phyloP scores from a whole-genome alignment of 106 monocot genomes.

The Iris macrosiphon region DNA sequence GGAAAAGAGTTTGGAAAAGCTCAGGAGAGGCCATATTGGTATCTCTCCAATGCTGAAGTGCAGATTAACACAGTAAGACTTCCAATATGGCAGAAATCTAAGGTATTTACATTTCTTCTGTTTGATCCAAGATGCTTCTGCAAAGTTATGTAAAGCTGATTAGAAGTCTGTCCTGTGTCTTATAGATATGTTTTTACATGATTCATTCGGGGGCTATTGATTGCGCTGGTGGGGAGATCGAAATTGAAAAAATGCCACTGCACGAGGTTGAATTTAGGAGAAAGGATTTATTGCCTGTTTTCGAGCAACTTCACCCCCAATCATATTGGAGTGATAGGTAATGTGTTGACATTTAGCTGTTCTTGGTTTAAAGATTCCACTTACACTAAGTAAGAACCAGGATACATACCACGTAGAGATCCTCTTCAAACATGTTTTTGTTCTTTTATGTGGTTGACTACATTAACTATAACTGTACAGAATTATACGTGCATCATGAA shows the following conservation, averaged over 20 bases:
- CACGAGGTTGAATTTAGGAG: slow-evolving; percentile 66
- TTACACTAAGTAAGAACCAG: not conserved
- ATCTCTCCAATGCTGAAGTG: slow-evolving; percentile 92
- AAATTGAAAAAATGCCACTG: slow-evolving; percentile 64
- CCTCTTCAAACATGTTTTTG: too few relatives aligned
- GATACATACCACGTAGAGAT: too few relatives aligned
- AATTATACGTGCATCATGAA: too few relatives aligned
- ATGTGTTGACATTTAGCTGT: slow-evolving; percentile 3
- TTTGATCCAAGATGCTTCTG: not conserved
- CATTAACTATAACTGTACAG: too few relatives aligned
- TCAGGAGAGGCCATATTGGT: slow-evolving; percentile 55
- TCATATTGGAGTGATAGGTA: slow-evolving; percentile 57
- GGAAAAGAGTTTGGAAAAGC: slow-evolving; percentile 35
- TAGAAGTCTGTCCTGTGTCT: slow-evolving; percentile 5
- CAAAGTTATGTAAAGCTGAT: not conserved
- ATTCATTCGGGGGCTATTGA: slow-evolving; percentile 5
- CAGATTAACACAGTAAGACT: slow-evolving; percentile 46
- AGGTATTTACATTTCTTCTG: slow-evolving; percentile 32
- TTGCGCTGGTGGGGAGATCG: slow-evolving; percentile 60
- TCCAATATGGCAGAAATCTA: slow-evolving; percentile 89
- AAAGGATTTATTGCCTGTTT: slow-evolving; percentile 81
- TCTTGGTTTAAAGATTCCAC: not conserved
- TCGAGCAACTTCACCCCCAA: slow-evolving; percentile 61
- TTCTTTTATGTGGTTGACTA: too few relatives aligned
- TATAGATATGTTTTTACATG: slow-evolving; percentile 83